Conservation (phyloP, 768 basidiomycete species). For the Bullera alba region DNA sequence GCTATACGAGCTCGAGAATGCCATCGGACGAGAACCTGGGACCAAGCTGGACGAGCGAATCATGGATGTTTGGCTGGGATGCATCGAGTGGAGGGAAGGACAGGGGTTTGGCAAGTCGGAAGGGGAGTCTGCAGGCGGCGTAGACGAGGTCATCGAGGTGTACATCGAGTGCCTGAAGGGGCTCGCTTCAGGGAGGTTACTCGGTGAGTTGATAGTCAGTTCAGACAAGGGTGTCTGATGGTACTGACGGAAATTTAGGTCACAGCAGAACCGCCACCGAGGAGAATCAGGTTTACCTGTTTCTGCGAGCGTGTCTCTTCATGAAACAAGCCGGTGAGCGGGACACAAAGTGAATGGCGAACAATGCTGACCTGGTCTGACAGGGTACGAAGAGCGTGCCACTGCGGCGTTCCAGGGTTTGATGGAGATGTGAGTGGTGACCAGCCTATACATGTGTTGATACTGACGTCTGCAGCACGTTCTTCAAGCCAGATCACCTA, state of each 20-base stretch:
- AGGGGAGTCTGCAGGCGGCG: conserved; percentile 22
- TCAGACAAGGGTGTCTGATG: too few species aligned
- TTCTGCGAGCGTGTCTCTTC: conserved; percentile 43
- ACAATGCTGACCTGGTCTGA: background rate
- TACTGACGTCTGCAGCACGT: conserved; percentile 25
- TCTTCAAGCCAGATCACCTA: conserved; percentile 39
- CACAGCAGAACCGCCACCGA: too few species aligned
- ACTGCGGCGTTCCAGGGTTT: conserved; percentile 46
- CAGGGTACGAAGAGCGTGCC: conserved; percentile 47
- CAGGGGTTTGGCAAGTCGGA: conserved; percentile 27
- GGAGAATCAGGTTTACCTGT: conserved; percentile 45
- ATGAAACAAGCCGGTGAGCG: conserved; percentile 46
- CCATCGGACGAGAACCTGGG: background rate
- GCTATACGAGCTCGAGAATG: conserved; percentile 17
- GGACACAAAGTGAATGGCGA: background rate
- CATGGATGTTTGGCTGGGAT: conserved; percentile 43
- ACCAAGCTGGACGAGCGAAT: conserved; percentile 19
- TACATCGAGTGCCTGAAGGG: conserved; percentile 37
- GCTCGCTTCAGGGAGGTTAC: conserved; percentile 7
- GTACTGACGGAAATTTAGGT: too few species aligned
- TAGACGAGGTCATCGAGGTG: conserved; percentile 42
- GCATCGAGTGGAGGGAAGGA: conserved; percentile 44
- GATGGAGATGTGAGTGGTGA: conserved; percentile 46
- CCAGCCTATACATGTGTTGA: background rate
- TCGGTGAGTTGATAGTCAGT: background rate